Percentiles rank a stretch among this genome's conserved stretches.
Evolutionary conservation across 306 rosid genomes (phyloP).

Genomic region (Dicorynia guianensis): DNA sequence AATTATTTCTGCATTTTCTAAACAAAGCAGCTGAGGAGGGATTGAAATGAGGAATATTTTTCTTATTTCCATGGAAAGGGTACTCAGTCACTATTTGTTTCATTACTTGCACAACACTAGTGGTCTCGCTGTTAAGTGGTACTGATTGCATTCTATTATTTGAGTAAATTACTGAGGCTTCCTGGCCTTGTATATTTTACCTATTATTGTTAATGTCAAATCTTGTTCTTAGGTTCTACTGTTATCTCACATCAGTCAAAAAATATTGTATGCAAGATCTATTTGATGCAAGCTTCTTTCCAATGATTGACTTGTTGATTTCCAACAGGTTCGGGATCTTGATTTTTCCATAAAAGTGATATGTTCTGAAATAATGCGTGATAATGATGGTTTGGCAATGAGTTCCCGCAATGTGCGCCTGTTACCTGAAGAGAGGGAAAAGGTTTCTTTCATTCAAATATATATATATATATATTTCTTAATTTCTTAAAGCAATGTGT

Average conservation of each 20-base stretch:
- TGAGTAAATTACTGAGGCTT: background rate
- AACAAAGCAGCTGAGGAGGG: background rate
- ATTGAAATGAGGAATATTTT: constrained; percentile 6
- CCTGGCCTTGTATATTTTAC: background rate
- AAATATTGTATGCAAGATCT: background rate
- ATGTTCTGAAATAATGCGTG: constrained; percentile 76
- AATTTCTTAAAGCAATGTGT: background rate
- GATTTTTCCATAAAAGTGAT: constrained; percentile 76
- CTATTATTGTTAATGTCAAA: background rate
- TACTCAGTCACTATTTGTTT: constrained; percentile 15
- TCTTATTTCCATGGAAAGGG: background rate
- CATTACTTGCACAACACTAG: background rate
- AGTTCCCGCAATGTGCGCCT: constrained; percentile 93
- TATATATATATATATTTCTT: background rate
- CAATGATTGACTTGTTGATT: constrained; percentile 23
- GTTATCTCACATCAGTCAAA: background rate
- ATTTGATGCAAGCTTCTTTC: constrained; percentile 14
- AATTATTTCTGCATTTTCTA: background rate
- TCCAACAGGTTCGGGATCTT: constrained; percentile 87
- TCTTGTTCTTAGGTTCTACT: background rate
- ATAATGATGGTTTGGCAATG: constrained; percentile 87
- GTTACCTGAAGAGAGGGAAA: constrained; percentile 72
- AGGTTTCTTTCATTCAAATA: constrained; percentile 54
- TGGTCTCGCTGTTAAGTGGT: background rate
- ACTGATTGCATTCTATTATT: background rate